phyloP scores from a whole-genome alignment of 768 basidiomycete species.

The Suillus ampliporus region DNA sequence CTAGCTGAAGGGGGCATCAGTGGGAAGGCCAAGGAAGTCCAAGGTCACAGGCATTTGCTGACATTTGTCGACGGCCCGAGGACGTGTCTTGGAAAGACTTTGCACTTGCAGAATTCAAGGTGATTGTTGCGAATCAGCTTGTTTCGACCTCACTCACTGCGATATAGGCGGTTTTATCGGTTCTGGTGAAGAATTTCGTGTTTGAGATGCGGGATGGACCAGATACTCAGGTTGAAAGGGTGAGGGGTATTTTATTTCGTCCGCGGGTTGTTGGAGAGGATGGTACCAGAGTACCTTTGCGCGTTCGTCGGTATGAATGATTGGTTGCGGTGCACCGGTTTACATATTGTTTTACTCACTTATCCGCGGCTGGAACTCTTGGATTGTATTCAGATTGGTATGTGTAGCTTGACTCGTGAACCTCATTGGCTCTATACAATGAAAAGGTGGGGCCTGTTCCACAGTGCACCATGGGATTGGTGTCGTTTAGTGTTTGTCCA shows the following conservation, averaged over 20 bases:
- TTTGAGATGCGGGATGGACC: constrained; percentile 29
- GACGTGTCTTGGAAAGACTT: constrained; percentile 53
- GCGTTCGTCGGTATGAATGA: constrained; percentile 32
- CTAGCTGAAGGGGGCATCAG: constrained; percentile 40
- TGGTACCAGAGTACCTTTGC: constrained; percentile 37
- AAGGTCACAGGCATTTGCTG: constrained; percentile 55
- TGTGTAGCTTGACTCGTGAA: no score
- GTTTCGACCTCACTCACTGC: background rate
- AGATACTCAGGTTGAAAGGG: constrained; percentile 19
- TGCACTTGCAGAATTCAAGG: constrained; percentile 46
- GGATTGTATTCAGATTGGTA: no score
- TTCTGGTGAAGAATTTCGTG: constrained; percentile 43
- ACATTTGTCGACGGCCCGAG: constrained; percentile 59
- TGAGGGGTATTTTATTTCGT: constrained; percentile 21
- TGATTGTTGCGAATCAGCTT: background rate
- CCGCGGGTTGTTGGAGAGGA: constrained; percentile 28
- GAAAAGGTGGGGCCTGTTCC: no score
- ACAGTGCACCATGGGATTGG: no score
- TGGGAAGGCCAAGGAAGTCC: constrained; percentile 44
- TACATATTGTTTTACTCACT: background rate
- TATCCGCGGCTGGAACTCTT: background rate
- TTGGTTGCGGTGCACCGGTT: background rate
- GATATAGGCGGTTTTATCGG: constrained; percentile 47
- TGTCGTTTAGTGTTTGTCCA: no score
- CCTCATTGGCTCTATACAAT: no score